Percentiles rank a stretch among this genome's conserved stretches.
Conservation (phyloP, 2,329 filamentous ascomycete genomes). For the Magnaporthiopsis rhizophila region DNA sequence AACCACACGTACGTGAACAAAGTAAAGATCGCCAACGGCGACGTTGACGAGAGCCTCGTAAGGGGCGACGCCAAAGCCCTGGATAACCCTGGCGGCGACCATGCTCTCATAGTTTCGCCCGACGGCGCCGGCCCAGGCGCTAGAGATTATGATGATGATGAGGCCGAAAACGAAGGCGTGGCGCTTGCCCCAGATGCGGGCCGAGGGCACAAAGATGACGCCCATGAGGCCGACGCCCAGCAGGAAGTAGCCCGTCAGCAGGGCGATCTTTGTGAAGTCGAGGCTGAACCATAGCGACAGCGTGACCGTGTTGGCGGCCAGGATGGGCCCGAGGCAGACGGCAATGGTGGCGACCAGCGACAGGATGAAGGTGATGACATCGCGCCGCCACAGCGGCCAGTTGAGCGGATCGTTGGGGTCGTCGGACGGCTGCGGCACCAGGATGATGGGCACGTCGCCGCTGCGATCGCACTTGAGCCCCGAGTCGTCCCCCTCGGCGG, state of each 20-base stretch:
- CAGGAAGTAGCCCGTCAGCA: constrained; percentile 82
- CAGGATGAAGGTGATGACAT: constrained; percentile 69
- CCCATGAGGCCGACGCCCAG: constrained; percentile 75
- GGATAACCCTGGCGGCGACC: constrained; percentile 71
- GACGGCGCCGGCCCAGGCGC: constrained; percentile 68
- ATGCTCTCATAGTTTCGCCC: constrained; percentile 63
- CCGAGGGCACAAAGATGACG: constrained; percentile 78
- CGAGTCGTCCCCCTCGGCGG: constrained; percentile 26
- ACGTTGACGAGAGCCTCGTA: constrained; percentile 89
- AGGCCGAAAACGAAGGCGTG: constrained; percentile 78
- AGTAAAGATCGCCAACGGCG: constrained; percentile 82
- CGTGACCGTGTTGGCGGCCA: constrained; percentile 81
- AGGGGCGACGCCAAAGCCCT: constrained; percentile 78
- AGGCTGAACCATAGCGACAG: constrained; percentile 58
- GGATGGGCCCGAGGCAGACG: constrained; percentile 73
- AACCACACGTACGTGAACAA: constrained; percentile 50
- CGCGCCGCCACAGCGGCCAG: constrained; percentile 82
- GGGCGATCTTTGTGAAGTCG: constrained; percentile 66
- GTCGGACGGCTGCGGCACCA: constrained; percentile 81
- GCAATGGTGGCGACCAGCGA: constrained; percentile 77
- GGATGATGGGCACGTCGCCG: constrained; percentile 62
- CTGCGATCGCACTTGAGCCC: constrained; percentile 65
- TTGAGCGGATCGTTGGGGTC: constrained; percentile 82
- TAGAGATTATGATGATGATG: constrained; percentile 63
- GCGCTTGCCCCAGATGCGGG: constrained; percentile 85